Evolutionary conservation across 495 filamentous ascomycete genomes (phyloP), one percentile per base, ranked within the genome.

Genomic region (Aspergillus coremiiformis): DNA sequence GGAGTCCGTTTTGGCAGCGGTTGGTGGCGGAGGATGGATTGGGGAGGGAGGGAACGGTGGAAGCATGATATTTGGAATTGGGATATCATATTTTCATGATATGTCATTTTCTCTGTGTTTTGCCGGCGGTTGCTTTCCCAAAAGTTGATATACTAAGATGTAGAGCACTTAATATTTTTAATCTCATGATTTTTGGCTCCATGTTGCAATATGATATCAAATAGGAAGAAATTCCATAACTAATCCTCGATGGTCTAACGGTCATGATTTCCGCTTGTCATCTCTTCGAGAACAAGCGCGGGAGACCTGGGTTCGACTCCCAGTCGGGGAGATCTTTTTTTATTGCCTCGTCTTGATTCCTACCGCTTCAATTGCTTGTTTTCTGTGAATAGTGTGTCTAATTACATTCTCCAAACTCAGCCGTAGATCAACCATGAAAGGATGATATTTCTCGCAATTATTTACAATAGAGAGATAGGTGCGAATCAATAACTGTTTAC

Each of bases 191-290:
- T 14, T 35, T 39, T 17, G 19, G 1, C 2, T 39, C 4, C 17
- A 41, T 20, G 27, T 37, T n/a, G 17, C 5, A 17, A 37, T 8
- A 10, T 15, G 21, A 41, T 27, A 44, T 15, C n/a, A 6, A 47
- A 12, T 47, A 9, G 17, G 23, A 12, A 47, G n/a, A 6, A 47
- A 15, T 46, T 15, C 24, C n/a, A 17, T 17, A 30, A 30, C 9
- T 27, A 26, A 27, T 59, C 57, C 57, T 64, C 61, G 65, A 66
- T 67, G 64, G 66, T 69, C 66, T 69, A 67, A 66, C 63, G 66
- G 66, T 69, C 56, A 69, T 69, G 66, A 69, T 69, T 69, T 69
- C 66, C 64, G 66, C 66, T 69, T 69, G 66, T 69, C 66, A 69
- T 56, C 44, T 52, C 42, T 37, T 20, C n/a, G 48, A 47, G 29